Base-by-base conservation (phyloP, 306 rosid species). In the Prosopis cineraria region DNA sequence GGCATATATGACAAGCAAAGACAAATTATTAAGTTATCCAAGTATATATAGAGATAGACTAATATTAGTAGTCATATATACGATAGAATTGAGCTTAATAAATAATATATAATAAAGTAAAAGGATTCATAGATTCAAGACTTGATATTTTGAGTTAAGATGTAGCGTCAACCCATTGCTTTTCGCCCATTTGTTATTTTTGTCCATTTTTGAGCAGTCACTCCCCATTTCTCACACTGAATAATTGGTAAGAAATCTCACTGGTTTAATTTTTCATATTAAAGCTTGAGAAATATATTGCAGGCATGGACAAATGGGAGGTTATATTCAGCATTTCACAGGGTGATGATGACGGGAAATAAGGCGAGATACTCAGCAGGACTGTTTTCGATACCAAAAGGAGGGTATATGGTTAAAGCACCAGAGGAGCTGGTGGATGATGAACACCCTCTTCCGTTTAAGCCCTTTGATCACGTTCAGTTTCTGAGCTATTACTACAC, bases 381-480 rank as follows among this genome's bases (percentile, higher is more conserved):
- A 24, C 0, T 55, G 31, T 55, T 55, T 55, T 55, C 62, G 16
- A 55, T 55, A 7, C 62, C 62, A 10, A 55, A 55, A 55, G 62
- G 31, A 22, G 62, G 62, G 16, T 55, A 24, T 10, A 22, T 55
- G 31, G 3, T 55, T 3, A 55, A 55, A 55, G 31, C 62, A 55
- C 62, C 62, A 24, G 62, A 24, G 16, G 31, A 55, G 10, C 20
- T 55, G 62, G 62, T 55, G 14, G 62, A 24, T 24, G 62, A 55
- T 10, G 62, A 55, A 24, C 62, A 55, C 62, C 62, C 62, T 55
- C 62, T 59, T 24, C 30, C 24, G 2, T 55, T 22, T 24, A 55
- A 55, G 30, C 62, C 62, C 62, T 55, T 55, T 55, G 62, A 55
- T 55, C 62, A 55, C 62, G 31, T 55, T 55, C 31, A 55, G 62